Evolutionary conservation across 2,329 filamentous ascomycete genomes (phyloP).

Genomic region (Pseudogymnoascus sp.): DNA sequence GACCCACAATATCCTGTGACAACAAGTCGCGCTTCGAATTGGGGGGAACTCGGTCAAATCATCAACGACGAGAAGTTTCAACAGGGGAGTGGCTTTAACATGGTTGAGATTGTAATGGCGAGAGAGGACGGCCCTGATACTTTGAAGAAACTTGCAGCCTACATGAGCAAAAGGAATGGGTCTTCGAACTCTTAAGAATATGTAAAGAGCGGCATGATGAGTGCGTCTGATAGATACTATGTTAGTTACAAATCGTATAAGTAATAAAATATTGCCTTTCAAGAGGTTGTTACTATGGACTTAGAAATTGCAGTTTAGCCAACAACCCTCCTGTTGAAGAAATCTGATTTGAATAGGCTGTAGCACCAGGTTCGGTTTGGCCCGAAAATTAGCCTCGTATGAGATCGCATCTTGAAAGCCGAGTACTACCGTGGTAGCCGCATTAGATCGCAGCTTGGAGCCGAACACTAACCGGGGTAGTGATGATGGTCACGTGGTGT

Average conservation of each 20-base stretch:
- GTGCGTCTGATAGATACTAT: conserved; percentile 8
- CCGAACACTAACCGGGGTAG: neutral
- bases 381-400: neutral
- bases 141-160: neutral
- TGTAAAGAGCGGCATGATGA: conserved; percentile 7
- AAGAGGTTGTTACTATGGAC: neutral
- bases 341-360: neutral
- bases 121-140: neutral
- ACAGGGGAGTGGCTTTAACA: neutral
- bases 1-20: neutral
- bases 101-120: neutral
- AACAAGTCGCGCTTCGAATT: neutral
- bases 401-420: neutral
- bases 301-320: neutral
- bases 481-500: neutral
- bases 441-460: neutral
- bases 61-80: neutral
- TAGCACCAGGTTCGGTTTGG: neutral
- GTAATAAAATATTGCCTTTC: neutral
- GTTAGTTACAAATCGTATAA: conserved; percentile 9
- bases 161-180: neutral
- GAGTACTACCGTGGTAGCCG: neutral
- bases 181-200: conserved; percentile 23
- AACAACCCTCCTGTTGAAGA: neutral
- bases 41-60: neutral